phyloP scores from a whole-genome alignment of 1,284 basidiomycete species.

The Apiotrichum porosum region DNA sequence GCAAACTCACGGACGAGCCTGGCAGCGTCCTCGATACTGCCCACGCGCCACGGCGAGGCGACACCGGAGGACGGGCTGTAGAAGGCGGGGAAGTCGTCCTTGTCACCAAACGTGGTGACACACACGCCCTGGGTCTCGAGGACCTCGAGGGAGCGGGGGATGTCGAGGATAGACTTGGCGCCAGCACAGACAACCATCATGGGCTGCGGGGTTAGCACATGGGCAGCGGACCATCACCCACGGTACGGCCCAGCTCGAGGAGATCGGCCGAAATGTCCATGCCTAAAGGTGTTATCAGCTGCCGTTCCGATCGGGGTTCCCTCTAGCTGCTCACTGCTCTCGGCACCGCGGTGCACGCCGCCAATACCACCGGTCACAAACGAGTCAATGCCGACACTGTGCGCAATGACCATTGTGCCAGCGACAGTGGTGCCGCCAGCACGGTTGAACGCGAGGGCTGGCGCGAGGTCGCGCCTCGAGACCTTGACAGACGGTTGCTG shows the following conservation, averaged over 20 bases:
- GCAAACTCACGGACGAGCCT: slow-evolving; percentile 13
- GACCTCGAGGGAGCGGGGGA: slow-evolving; percentile 87
- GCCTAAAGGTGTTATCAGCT: slow-evolving; percentile 54
- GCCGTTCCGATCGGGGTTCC: background rate
- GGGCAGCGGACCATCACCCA: slow-evolving; percentile 6
- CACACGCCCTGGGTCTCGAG: slow-evolving; percentile 96
- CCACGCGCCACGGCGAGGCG: slow-evolving; percentile 15
- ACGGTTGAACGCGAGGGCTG: slow-evolving; percentile 62
- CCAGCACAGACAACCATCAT: slow-evolving; percentile 91
- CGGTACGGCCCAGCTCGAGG: slow-evolving; percentile 68
- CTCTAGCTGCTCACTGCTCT: slow-evolving; percentile 59
- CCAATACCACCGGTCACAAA: slow-evolving; percentile 52
- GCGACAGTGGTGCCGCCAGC: slow-evolving; percentile 91
- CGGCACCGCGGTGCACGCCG: slow-evolving; percentile 87
- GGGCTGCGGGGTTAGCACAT: slow-evolving; percentile 18
- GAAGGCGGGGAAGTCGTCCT: slow-evolving; percentile 87
- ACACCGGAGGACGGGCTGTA: slow-evolving; percentile 80
- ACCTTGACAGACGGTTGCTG: slow-evolving; percentile 60
- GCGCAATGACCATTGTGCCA: slow-evolving; percentile 76
- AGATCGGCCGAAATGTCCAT: slow-evolving; percentile 96
- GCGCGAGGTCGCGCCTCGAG: slow-evolving; percentile 79
- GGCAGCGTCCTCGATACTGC: slow-evolving; percentile 22
- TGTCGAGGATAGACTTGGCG: slow-evolving; percentile 92
- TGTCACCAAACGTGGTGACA: slow-evolving; percentile 71
- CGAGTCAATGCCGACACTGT: slow-evolving; percentile 75